phyloP scores from a whole-genome alignment of 805 yeast species.

The Clavispora phyllophila region DNA sequence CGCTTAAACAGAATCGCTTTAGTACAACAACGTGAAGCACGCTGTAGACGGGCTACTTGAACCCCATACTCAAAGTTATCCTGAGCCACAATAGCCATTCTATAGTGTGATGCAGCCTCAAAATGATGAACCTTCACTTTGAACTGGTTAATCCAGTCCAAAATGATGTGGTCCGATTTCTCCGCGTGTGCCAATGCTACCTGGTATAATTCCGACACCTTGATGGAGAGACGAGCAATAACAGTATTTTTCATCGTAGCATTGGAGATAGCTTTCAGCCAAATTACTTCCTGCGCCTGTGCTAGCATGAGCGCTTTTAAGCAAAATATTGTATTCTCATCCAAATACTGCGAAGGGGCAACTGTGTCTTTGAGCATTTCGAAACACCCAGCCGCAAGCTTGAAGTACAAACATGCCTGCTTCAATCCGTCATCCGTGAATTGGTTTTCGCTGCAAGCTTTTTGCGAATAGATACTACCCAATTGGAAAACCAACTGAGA shows the following conservation, averaged over 20 bases:
- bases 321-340: slow-evolving; percentile 44
- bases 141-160: slow-evolving; percentile 64
- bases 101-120: slow-evolving; percentile 61
- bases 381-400: slow-evolving; percentile 67
- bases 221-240: slow-evolving; percentile 60
- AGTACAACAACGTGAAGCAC: slow-evolving; percentile 35
- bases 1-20: slow-evolving; percentile 37
- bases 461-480: slow-evolving; percentile 56
- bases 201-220: slow-evolving; percentile 54
- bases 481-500: slow-evolving; percentile 63
- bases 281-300: slow-evolving; percentile 82
- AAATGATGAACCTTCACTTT: slow-evolving; percentile 61
- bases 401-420: slow-evolving; percentile 59
- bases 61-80: slow-evolving; percentile 58
- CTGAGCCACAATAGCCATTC: slow-evolving; percentile 50
- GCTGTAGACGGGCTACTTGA: slow-evolving; percentile 55
- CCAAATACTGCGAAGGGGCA: slow-evolving; percentile 40
- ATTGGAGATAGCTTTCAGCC: slow-evolving; percentile 61
- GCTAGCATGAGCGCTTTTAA: slow-evolving; percentile 58
- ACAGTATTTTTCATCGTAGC: slow-evolving; percentile 50
- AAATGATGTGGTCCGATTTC: slow-evolving; percentile 42
- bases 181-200: slow-evolving; percentile 36
- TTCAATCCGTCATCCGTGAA: slow-evolving; percentile 53
- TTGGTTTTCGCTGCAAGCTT: slow-evolving; percentile 46
- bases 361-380: not conserved